Evolutionary conservation across 2,329 filamentous ascomycete species (phyloP), one percentile per base, ranked within the genome.

Genomic region (Gaeumannomyces sp.): DNA sequence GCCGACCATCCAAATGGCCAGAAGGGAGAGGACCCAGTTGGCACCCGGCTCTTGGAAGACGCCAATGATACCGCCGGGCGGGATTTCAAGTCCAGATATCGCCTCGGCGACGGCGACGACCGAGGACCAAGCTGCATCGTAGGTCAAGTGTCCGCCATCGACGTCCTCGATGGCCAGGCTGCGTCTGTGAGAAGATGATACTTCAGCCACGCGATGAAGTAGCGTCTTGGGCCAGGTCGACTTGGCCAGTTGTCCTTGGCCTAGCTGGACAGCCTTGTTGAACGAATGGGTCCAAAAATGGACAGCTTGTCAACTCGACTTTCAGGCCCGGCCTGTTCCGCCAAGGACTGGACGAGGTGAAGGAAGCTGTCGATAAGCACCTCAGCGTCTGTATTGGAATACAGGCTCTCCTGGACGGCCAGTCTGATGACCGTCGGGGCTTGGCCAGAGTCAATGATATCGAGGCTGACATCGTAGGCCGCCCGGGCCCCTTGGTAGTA

Each of bases 1-100:
- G 1, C 79, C 79, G 16, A 77, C 63, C 0, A 73, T 70, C 64
- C 75, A 66, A 56, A 81, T 77, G 10, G 77, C 80, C 3, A 82
- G 72, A 59, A 82, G 66, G 0, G 75, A 76, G 56, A 65, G 71
- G 6, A 78, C 69, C 70, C 70, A 77, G 57, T 80, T 74, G 0
- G 69, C 56, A 0, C 70, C 67, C 0, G 81, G 72, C 5, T 78
- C 62, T 53, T 78, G 76, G 62, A 80, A 77, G 2, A 83, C 77
- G 1, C 69, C 75, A 2, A 84, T 73, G 0, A 65, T 63, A 14
- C n/a, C n/a, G n/a, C n/a, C n/a, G 69, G 69, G 0, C 71, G 74
- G 1, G 59, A 60, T 29, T 27, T n/a, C 33, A 22, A 29, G 25
- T 16, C n/a, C 2, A 10, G 33, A 19, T 6, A 60, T 25, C 4